Base-by-base conservation (phyloP, 495 filamentous ascomycete genomes). In the Podospora fimiseda region DNA sequence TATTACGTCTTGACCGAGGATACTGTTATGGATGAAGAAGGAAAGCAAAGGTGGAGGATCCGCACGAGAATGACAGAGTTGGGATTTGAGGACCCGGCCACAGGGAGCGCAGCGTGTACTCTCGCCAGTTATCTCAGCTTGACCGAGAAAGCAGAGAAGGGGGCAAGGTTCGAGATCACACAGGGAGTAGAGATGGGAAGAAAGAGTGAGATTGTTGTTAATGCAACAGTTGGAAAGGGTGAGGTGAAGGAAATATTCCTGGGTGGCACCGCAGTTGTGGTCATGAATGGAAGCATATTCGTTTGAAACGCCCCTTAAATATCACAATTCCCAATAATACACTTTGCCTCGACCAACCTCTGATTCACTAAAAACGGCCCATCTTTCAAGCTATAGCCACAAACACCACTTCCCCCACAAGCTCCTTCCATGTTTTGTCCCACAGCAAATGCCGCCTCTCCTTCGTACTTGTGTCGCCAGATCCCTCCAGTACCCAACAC, bases 131-230 rank as follows among this genome's bases (percentile, higher is more conserved):
- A 80, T 59, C 64, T 89, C 45, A 72, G 81, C 7, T 59, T 86
- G 43, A 68, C 60, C n/a, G 48, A 18, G 15, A 68, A 66, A 46
- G 58, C 59, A 23, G 59, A 66, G n/a, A 52, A 55, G 19, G 59
- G 54, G 3, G 57, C 62, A 40, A 66, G 60, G 55, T 84, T 79
- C 59, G 67, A 68, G 42, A 60, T 90, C 48, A 79, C 78, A 57
- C 88, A 91, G 70, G 88, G 87, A 0, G 82, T 90, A 11, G 87
- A 91, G 70, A 91, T 90, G 83, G 86, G 84, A 0, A 70, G 86
- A 52, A 69, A 68, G 57, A 89, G 86, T 70, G 76, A 71, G 27
- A 78, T 79, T 49, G 46, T 43, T 8, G 70, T 78, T 16, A 73
- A 75, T 37, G 70, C 65, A 24, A 74, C 52, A 15, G 59, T 71